Evolutionary conservation across 2,329 filamentous ascomycete species (phyloP).

Genomic region (Cladophialophora yegresii): DNA sequence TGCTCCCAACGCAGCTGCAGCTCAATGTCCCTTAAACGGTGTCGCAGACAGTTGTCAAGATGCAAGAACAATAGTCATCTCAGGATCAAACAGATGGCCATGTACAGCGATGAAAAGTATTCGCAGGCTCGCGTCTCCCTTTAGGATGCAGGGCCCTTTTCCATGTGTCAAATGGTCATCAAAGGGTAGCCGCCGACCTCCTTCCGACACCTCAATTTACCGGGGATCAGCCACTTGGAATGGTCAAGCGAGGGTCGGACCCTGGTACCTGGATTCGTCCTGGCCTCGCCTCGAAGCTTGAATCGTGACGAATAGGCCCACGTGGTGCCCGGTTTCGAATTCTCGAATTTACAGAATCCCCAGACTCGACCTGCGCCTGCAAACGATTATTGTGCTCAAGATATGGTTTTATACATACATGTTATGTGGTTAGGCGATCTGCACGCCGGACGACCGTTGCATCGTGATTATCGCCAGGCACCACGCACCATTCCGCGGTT

Average conservation of each 20-base stretch:
- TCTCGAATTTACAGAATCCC: background rate
- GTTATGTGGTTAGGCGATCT: background rate
- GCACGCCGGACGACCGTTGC: background rate
- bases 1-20: background rate
- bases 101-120: background rate
- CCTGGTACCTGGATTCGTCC: slow-evolving; percentile 5
- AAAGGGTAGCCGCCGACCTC: slow-evolving; percentile 16
- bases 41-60: background rate
- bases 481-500: background rate
- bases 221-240: slow-evolving; percentile 10
- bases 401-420: background rate
- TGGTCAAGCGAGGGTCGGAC: background rate
- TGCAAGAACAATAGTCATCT: background rate
- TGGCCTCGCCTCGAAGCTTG: slow-evolving; percentile 5
- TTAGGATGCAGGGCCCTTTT: slow-evolving; percentile 3
- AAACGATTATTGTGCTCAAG: background rate
- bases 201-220: slow-evolving; percentile 18
- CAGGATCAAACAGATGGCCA: background rate
- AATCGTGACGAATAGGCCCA: background rate
- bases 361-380: background rate
- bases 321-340: background rate
- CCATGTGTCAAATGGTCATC: slow-evolving; percentile 6
- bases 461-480: background rate
- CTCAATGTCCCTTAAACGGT: background rate
- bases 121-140: background rate